These are phyloP conservation scores for Peziza echinospora DNA, from an alignment of 495 filamentous ascomycete genomes.

Conservation along the genomic window DNA sequence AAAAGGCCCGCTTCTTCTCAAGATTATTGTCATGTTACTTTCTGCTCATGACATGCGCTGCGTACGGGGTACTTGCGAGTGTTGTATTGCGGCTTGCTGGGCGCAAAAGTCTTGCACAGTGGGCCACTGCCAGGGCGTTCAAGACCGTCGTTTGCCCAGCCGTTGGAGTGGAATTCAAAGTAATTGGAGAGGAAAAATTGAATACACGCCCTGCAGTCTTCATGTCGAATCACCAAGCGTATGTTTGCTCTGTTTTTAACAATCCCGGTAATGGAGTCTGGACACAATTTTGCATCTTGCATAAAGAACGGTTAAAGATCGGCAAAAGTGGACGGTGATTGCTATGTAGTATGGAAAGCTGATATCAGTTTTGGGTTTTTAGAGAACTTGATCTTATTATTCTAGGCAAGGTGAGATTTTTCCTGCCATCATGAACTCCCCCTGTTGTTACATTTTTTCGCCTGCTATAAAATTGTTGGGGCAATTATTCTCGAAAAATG, in stretches of 20 bases:
- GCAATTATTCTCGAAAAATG: not conserved
- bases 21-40: constrained; percentile 51
- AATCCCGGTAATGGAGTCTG: constrained; percentile 1
- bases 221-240: constrained; percentile 75
- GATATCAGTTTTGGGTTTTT: not conserved
- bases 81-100: constrained; percentile 49
- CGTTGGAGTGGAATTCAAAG: constrained; percentile 59
- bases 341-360: not conserved
- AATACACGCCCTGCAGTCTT: constrained; percentile 64
- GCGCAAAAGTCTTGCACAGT: constrained; percentile 57
- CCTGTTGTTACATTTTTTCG: too few species aligned
- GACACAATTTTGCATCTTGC: not conserved
- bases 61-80: constrained; percentile 58
- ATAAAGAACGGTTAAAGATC: too few species aligned
- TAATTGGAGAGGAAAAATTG: constrained; percentile 44
- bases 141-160: constrained; percentile 54
- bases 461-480: too few species aligned
- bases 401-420: constrained; percentile 33
- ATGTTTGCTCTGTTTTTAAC: constrained; percentile 3
- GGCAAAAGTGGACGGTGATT: too few species aligned
- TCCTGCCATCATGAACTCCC: not conserved
- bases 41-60: constrained; percentile 40
- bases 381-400: constrained; percentile 77
- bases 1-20: constrained; percentile 35
- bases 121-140: constrained; percentile 60